phyloP scores from a whole-genome alignment of 176 grass and related monocot species.

The Dactylis glomerata region DNA sequence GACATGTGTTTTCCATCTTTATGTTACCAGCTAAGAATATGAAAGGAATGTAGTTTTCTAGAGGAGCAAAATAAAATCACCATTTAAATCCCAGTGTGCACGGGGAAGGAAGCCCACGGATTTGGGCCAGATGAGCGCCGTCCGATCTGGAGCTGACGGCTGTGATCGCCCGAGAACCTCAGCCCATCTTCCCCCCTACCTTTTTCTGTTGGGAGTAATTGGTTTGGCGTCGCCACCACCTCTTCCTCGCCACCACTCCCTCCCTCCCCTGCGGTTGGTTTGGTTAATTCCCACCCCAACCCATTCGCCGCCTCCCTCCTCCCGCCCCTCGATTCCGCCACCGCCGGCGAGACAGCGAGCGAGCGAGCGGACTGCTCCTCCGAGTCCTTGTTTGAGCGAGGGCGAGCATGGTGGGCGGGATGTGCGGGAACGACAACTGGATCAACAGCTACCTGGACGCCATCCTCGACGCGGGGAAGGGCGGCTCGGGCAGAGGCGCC shows the following conservation, averaged over 20 bases:
- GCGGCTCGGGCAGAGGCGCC: background rate
- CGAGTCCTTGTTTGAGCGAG: background rate
- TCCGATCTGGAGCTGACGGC: background rate
- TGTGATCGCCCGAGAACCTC: background rate
- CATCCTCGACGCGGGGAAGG: constrained; percentile 71
- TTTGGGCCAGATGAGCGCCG: fast-evolving
- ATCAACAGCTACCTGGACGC: constrained; percentile 83
- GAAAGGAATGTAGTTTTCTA: background rate
- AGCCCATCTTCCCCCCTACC: background rate
- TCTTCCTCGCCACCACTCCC: constrained; percentile 19
- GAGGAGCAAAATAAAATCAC: background rate
- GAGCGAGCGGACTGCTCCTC: background rate
- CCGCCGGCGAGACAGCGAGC: background rate
- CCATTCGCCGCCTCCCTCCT: background rate
- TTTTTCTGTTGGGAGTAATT: constrained; percentile 12
- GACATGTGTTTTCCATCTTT: background rate
- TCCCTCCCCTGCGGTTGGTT: background rate
- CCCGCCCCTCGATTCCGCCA: constrained; percentile 20
- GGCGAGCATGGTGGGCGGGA: background rate
- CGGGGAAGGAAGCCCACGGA: background rate
- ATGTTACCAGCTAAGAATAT: background rate
- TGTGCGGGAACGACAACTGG: constrained; percentile 83
- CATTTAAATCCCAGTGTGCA: background rate
- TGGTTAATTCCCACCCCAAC: background rate
- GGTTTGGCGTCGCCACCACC: constrained; percentile 14